A percentile compares a stretch with the other conserved stretches of the same genome.
Evolutionary conservation across 2,329 filamentous ascomycete species (phyloP).

Genomic region (Rhinocladiella similis): DNA sequence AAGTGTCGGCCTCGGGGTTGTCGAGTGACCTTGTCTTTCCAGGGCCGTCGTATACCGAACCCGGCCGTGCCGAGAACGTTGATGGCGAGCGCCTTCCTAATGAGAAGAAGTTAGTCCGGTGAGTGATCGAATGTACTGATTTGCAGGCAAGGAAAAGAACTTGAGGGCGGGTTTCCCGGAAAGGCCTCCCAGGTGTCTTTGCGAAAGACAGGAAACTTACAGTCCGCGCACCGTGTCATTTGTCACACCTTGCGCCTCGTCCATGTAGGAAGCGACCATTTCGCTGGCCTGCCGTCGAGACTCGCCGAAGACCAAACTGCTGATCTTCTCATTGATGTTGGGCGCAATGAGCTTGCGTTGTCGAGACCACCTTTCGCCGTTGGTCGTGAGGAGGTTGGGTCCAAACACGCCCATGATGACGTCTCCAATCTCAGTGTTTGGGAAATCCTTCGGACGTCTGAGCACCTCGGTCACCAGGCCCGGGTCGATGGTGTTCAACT

Average conservation of each 20-base stretch:
- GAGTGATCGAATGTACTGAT: too few species aligned
- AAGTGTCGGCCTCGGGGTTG: constrained; percentile 16
- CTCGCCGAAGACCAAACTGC: constrained; percentile 38
- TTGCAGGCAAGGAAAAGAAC: too few species aligned
- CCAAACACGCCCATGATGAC: constrained; percentile 38
- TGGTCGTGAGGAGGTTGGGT: constrained; percentile 33
- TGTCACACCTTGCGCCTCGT: constrained; percentile 30
- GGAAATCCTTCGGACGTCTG: constrained; percentile 39
- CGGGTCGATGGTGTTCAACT: constrained; percentile 34
- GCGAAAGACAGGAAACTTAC: not conserved
- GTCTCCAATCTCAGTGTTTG: constrained; percentile 30
- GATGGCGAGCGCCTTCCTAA: constrained; percentile 38
- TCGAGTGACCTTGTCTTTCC: constrained; percentile 29
- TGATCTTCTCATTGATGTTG: constrained; percentile 40
- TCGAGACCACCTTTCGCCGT: constrained; percentile 36
- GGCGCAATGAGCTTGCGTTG: constrained; percentile 40
- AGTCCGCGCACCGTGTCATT: constrained; percentile 24
- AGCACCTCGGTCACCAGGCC: constrained; percentile 34
- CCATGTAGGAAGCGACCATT: constrained; percentile 35
- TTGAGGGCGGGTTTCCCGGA: too few species aligned
- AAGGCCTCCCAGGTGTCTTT: too few species aligned
- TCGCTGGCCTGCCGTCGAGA: constrained; percentile 33
- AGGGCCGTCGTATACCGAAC: constrained; percentile 36
- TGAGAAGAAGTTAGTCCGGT: not conserved
- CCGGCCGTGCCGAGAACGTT: constrained; percentile 40